Evolutionary conservation across 345 rosid genomes (phyloP), one percentile per base, ranked within the genome.

Genomic region (Conringia planisiliqua): DNA sequence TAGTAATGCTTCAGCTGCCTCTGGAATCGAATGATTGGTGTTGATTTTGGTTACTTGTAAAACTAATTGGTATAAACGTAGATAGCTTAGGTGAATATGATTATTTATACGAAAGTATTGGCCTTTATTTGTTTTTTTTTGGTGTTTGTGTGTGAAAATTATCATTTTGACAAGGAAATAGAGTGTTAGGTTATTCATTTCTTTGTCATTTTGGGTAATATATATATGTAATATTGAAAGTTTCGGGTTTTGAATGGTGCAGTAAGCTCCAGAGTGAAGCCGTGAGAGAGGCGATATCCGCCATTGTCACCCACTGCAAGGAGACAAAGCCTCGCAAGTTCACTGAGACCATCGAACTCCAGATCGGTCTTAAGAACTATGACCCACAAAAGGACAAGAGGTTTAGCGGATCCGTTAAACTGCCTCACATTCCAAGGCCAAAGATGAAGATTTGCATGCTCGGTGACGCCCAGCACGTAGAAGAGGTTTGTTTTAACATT

Each of bases 391-490:
- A 93, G 77, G 98, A 93, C 47, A 93, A 93, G 80, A 85, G 98
- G 62, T 91, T 93, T 81, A 93, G 97, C 30, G 98, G 98, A 2
- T 88, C 97, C 0, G 98, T 93, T 0, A 93, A 91, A 80, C 65
- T 93, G 83, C 98, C 97, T 5, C 97, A 91, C 78, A 87, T 93
- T 59, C 98, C 97, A 10, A 90, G 98, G 26, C 94, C 97, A 2
- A 90, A 90, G 82, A 89, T 90, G 98, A 90, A 87, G 83, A 85
- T 93, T 11, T 93, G 98, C 81, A 93, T 93, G 97, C 94, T 93
- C 44, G 98, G 97, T 42, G 98, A 93, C 64, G 97, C 98, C 5
- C 98, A 88, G 68, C 96, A 91, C 56, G 96, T 93, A 5, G 98
- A 93, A 75, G 91, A 91, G 96, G 97, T 93, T 22, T 22, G 24